Evolutionary conservation across 495 filamentous ascomycete genomes (phyloP).

Genomic region (Cudoniella acicularis): DNA sequence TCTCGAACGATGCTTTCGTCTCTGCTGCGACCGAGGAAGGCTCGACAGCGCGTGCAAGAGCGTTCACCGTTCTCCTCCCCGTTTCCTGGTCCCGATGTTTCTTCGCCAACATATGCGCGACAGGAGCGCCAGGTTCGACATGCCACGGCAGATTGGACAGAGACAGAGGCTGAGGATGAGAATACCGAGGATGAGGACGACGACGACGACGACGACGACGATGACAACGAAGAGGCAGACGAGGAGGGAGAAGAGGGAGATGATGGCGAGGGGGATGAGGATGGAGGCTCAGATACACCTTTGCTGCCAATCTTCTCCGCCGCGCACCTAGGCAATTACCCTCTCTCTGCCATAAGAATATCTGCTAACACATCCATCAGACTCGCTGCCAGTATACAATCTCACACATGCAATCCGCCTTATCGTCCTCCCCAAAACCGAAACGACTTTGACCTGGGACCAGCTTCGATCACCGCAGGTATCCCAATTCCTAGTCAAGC

Average conservation of each 20-base stretch:
- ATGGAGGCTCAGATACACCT: constrained; percentile 50
- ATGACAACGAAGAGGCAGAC: constrained; percentile 35
- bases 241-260: constrained; percentile 42
- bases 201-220: constrained; percentile 40
- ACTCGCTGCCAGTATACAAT: constrained; percentile 80
- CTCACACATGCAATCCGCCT: constrained; percentile 84
- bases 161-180: constrained; percentile 46
- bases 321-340: constrained; percentile 63
- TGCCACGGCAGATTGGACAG: constrained; percentile 56
- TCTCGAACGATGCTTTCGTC: constrained; percentile 27
- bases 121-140: constrained; percentile 30
- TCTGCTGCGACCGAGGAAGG: constrained; percentile 26
- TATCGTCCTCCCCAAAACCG: constrained; percentile 74
- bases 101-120: constrained; percentile 26
- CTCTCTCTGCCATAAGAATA: constrained; percentile 27
- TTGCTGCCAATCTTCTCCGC: constrained; percentile 83
- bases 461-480: constrained; percentile 92
- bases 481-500: constrained; percentile 92
- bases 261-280: constrained; percentile 49
- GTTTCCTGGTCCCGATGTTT: constrained; percentile 28
- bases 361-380: constrained; percentile 32
- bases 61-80: constrained; percentile 48
- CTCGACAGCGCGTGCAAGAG: constrained; percentile 31
- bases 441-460: constrained; percentile 93
- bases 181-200: constrained; percentile 33